Conservation (phyloP, 2,329 filamentous ascomycete genomes). For the Diaporthe helianthi region DNA sequence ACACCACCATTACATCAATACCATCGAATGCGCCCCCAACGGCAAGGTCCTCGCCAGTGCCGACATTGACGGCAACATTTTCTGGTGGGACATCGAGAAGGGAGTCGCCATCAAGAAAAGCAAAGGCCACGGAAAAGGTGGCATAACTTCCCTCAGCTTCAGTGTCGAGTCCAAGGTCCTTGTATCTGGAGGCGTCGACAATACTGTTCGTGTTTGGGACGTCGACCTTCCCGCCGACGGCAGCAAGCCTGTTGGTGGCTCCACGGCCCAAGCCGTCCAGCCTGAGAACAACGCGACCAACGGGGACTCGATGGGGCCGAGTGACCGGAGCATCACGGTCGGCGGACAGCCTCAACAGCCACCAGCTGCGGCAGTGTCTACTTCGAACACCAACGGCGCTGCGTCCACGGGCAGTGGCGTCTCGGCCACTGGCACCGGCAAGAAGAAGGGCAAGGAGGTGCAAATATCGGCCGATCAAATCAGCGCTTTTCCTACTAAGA, state of each 20-base stretch:
- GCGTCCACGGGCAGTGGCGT: constrained; percentile 43
- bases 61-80: constrained; percentile 86
- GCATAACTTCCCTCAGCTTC: constrained; percentile 93
- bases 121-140: constrained; percentile 90
- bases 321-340: constrained; percentile 48
- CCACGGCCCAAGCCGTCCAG: constrained; percentile 36
- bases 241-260: constrained; percentile 50
- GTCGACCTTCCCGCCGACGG: constrained; percentile 75
- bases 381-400: constrained; percentile 42
- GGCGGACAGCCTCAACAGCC: constrained; percentile 45
- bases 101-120: constrained; percentile 89
- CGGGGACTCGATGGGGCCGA: constrained; percentile 44
- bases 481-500: constrained; percentile 93
- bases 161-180: constrained; percentile 91
- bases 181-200: constrained; percentile 88
- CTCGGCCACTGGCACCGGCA: constrained; percentile 43
- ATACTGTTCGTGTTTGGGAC: constrained; percentile 94
- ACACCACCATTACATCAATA: constrained; percentile 85
- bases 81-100: constrained; percentile 92
- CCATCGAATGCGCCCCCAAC: constrained; percentile 84
- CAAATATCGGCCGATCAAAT: constrained; percentile 93
- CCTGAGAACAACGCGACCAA: constrained; percentile 43
- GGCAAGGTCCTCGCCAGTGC: constrained; percentile 92
- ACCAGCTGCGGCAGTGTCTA: constrained; percentile 48
- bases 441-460: constrained; percentile 89